Base-by-base conservation (phyloP, 2,329 filamentous ascomycete species). In the Gaeumannomyces sp. region DNA sequence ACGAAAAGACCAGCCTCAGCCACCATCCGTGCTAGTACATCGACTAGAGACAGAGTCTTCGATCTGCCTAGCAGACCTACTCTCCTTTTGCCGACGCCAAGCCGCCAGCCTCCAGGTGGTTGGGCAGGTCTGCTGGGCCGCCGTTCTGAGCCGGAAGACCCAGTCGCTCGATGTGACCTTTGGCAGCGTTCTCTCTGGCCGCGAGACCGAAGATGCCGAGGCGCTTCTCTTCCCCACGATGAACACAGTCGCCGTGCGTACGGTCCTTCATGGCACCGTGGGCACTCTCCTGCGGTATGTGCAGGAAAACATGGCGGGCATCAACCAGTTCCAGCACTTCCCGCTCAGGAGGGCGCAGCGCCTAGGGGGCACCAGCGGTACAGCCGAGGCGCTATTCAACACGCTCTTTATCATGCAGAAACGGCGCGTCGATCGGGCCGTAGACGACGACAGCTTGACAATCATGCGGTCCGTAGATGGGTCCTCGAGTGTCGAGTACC, bases 221-320 rank as follows among this genome's bases (percentile, higher is more conserved):
- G 75, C 84, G 31, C 76, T 94, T 16, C 81, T 93, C 72, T 97
- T 97, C 71, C 94, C 93, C 0, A 92, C 90, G 0, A 97, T 97
- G 91, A 97, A 96, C 72, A 97, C 93, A 0, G 87, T 97, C 0
- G 85, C 89, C 0, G 80, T 96, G 10, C 83, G 93, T 14, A 84
- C 84, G 1, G 81, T 93, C 3, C 73, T 97, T 2, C 90, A 95
- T 70, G 91, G 91, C 1, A 86, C 82, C 0, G 77, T 84, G 0
- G 68, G 74, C 0, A 82, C 87, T 0, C 88, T 96, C 76, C 76
- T 97, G 33, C 81, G 79, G 16, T 90, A 93, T 71, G 81, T 93
- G 68, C 92, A 97, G 71, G 83, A 88, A 2, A 89, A 85, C 66
- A 84, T 91, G 75, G 80, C 82, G 1, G 82, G 83, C 29, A 83